A percentile compares a stretch with the other conserved stretches of the same genome.
phyloP scores from a whole-genome alignment of 2,329 filamentous ascomycete species.

The Clarireedia hainanense region DNA sequence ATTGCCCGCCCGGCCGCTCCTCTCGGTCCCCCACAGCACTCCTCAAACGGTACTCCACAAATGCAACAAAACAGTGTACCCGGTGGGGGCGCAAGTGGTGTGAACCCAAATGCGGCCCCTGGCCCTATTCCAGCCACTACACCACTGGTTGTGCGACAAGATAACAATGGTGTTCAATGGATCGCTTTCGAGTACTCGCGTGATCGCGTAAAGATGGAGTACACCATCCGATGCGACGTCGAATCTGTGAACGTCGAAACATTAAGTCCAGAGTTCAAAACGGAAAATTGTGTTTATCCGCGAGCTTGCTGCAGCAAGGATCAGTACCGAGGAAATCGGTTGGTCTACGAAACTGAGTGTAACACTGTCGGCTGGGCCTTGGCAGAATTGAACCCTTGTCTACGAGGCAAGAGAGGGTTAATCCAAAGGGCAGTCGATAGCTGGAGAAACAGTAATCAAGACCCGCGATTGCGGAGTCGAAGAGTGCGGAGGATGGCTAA shows the following conservation, averaged over 20 bases:
- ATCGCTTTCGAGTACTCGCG: conserved; percentile 97
- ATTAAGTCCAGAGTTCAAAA: conserved; percentile 83
- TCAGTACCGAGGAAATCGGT: conserved; percentile 88
- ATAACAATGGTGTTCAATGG: conserved; percentile 96
- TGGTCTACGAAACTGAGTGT: conserved; percentile 97
- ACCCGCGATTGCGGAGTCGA: conserved; percentile 81
- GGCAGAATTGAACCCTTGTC: conserved; percentile 82
- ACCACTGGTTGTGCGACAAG: conserved; percentile 85
- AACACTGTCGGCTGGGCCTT: conserved; percentile 99
- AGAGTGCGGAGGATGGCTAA: conserved; percentile 93
- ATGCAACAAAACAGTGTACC: conserved; percentile 36
- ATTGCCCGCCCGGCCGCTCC: conserved; percentile 51
- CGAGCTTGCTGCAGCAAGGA: conserved; percentile 92
- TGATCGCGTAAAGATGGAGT: conserved; percentile 98
- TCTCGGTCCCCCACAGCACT: conserved; percentile 34
- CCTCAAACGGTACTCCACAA: conserved; percentile 34
- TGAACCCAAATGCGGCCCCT: conserved; percentile 85
- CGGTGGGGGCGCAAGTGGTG: conserved; percentile 41
- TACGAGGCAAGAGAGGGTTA: conserved; percentile 87
- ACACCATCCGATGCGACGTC: conserved; percentile 95
- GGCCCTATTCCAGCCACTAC: conserved; percentile 96
- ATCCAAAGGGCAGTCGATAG: conserved; percentile 97
- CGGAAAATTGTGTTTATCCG: conserved; percentile 96
- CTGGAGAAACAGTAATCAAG: conserved; percentile 98
- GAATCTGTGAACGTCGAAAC: conserved; percentile 91